Evolutionary conservation across 2,329 filamentous ascomycete genomes (phyloP), one percentile per base, ranked within the genome.

Genomic region (Scedosporium dehoogii): DNA sequence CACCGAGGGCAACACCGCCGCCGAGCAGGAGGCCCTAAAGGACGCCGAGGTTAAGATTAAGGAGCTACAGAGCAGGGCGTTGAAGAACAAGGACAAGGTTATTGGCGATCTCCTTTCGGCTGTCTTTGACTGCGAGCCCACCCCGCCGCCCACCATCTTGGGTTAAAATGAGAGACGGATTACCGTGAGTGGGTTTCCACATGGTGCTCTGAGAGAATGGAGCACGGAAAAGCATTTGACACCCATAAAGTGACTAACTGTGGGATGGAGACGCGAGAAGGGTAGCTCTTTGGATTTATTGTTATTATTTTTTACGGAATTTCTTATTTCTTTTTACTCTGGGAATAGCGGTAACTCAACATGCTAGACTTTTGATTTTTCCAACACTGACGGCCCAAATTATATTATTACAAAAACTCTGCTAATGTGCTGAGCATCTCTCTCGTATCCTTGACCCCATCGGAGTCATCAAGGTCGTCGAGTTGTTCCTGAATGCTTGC

Each of bases 71-170:
- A 82, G 81, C 62, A 86, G 91, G 41, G 93, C 92, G 65, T 84
- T 89, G 75, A 89, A 92, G 81, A 85, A 85, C 67, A 90, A 92
- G 72, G 82, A 83, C 67, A 83, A 89, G 73, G 92, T 99, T 18
- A 82, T 97, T 60, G 85, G 90, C 68, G 88, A 96, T 72, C 79
- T 99, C 67, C 83, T 97, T 68, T 83, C 85, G 67, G 91, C 90
- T n/a, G 91, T 97, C 44, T 88, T 91, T 68, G 87, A 93, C 66
- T 88, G 93, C 66, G 87, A 91, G 75, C 89, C 92, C 14, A 82
- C 89, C 66, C 68, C 80, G 14, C 79, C 79, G 6, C n/a, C 25
- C 16, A 16, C 29, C 33, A 14, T 25, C 21, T 14, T 41, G 9
- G 10, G 21, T 14, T 10, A 60, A 44, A 23, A 46, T 29, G 25